Base-by-base conservation (phyloP, 805 yeast species). In the Lipomyces lipofer region DNA sequence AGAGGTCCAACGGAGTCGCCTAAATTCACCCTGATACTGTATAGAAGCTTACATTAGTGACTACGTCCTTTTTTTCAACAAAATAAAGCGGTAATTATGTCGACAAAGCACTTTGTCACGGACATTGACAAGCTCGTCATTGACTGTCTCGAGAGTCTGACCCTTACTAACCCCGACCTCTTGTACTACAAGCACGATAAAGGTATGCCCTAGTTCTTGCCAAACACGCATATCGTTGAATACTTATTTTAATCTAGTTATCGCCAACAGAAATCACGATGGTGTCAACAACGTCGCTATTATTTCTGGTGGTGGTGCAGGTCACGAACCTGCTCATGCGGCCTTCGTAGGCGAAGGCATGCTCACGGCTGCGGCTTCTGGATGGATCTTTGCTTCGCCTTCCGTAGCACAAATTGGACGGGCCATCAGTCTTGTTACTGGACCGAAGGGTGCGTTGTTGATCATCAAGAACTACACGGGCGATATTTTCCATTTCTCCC, bases 391-490 rank as follows among this genome's bases (percentile, higher is more conserved):
- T 74, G 97, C 97, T 0, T 88, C 96, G 12, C 98, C 98, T 2
- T 81, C 90, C n/a, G 88, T 96, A 1, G 86, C 84, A 65, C 98
- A 91, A 71, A 87, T 91, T 63, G 74, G 75, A 68, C 79, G 86
- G 9, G 84, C 89, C 10, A 74, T 81, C 40, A 71, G 74, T 55
- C 63, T 79, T 5, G 59, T 59, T 10, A 22, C 49, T 29, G 52
- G 51, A 2, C 44, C 50, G 29, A 65, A 75, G 7, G 97, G 96
- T 27, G 84, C 88, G 4, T 71, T 91, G 49, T 73, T 91, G 36
- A 80, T 91, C 46, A 95, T 88, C 40, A 91, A 91, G 72, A 91
- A 92, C 71, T 91, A 91, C 71, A 91, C 97, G 3, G 98, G 98
- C 29, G 98, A 91, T 71, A 84, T 92, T 15, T 73, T 91, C 51